These are phyloP conservation scores for Mrakia blollopis DNA, from an alignment of 768 basidiomycete genomes.

Conservation along the genomic window DNA sequence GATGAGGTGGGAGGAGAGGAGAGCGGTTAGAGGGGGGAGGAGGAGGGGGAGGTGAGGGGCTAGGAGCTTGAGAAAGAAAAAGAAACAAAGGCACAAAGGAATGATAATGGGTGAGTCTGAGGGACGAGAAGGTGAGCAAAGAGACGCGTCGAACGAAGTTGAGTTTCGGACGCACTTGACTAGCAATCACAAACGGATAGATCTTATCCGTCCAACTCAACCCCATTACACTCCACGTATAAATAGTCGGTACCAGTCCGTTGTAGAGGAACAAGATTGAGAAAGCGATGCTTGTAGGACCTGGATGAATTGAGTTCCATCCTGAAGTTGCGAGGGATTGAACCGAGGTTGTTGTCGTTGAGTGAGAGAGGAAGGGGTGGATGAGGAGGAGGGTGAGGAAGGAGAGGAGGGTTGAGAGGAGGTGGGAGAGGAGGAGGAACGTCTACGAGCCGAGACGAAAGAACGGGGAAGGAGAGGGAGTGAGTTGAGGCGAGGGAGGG, in stretches of 20 bases:
- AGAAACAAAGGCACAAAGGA: neutral
- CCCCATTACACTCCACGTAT: neutral
- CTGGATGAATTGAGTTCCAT: neutral
- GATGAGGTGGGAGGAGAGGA: neutral
- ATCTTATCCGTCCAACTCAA: conserved; percentile 4
- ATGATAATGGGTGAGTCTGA: neutral
- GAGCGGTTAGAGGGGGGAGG: neutral
- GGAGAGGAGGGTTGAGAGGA: conserved; percentile 7
- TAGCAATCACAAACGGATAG: conserved; percentile 1
- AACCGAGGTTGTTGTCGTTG: neutral
- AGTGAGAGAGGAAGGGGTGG: neutral
- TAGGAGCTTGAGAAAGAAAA: neutral
- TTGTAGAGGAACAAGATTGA: neutral
- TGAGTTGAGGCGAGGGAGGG: neutral
- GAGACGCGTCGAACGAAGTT: neutral
- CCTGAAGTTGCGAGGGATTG: neutral
- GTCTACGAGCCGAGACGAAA: neutral
- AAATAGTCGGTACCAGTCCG: neutral
- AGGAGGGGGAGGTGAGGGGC: conserved; percentile 2
- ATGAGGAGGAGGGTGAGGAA: neutral
- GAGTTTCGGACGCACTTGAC: neutral
- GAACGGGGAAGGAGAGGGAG: neutral
- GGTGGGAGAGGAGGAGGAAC: conserved; percentile 7
- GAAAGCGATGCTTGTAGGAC: neutral
- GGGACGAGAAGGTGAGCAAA: neutral